Conservation (phyloP, 2,329 filamentous ascomycete species). For the Alternaria panax region DNA sequence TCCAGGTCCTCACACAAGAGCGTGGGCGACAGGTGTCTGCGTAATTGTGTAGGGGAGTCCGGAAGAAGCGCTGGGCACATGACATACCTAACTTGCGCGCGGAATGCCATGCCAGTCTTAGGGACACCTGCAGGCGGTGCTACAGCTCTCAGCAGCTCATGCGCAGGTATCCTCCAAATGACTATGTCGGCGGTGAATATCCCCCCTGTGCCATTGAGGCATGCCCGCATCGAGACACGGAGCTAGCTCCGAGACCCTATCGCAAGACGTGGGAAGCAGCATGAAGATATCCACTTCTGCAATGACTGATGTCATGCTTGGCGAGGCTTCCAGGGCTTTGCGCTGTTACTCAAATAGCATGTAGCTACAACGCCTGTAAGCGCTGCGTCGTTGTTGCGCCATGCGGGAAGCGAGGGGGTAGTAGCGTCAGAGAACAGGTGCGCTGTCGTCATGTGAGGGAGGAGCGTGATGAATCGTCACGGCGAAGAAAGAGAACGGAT, state of each 20-base stretch:
- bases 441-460: neutral
- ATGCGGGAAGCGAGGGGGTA: neutral
- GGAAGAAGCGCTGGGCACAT: neutral
- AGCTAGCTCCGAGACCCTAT: neutral
- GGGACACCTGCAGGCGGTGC: neutral
- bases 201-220: neutral
- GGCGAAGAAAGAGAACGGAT: neutral
- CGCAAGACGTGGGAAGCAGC: neutral
- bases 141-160: neutral
- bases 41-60: neutral
- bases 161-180: neutral
- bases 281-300: neutral
- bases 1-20: neutral
- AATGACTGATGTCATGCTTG: neutral
- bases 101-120: neutral
- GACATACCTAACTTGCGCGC: neutral
- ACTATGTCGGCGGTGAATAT: neutral
- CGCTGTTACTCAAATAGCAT: neutral
- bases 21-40: conserved; percentile 1
- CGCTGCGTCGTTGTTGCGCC: neutral
- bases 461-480: neutral
- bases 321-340: neutral
- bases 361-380: neutral
- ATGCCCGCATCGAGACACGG: neutral
- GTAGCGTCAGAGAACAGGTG: neutral